Evolutionary conservation across 129 eudicot species (phyloP).

Genomic region (Sambucus nigra): DNA sequence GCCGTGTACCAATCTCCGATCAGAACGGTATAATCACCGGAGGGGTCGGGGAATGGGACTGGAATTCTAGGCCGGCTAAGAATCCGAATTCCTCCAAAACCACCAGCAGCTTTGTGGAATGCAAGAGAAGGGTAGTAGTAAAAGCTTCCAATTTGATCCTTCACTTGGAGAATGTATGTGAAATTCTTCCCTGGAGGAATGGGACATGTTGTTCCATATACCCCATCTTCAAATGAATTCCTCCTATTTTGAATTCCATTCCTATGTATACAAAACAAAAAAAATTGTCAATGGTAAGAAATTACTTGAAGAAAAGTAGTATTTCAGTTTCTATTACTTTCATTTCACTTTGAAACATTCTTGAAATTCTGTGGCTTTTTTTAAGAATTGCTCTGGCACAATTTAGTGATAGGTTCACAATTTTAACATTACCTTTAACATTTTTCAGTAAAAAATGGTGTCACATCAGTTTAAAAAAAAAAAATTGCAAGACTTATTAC

Average conservation of each 20-base stretch:
- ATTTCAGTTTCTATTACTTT: too few species aligned
- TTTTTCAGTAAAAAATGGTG: too few species aligned
- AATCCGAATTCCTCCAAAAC: slow-evolving; percentile 81
- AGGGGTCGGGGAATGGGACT: slow-evolving; percentile 64
- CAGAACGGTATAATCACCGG: slow-evolving; percentile 61
- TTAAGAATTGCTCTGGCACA: too few species aligned
- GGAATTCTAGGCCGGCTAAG: slow-evolving; percentile 83
- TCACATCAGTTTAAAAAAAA: too few species aligned
- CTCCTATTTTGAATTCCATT: slow-evolving; percentile 81
- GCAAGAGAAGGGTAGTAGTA: slow-evolving; percentile 82
- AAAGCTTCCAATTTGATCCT: slow-evolving; percentile 97
- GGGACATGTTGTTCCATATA: slow-evolving; percentile 87
- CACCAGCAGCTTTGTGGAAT: slow-evolving; percentile 94
- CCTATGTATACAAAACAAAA: slow-evolving; percentile 25
- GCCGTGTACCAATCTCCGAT: slow-evolving; percentile 89
- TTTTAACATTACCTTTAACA: too few species aligned
- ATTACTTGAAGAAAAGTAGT: too few species aligned
- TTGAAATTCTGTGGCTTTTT: too few species aligned
- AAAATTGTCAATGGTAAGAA: too few species aligned
- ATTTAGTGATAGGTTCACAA: too few species aligned
- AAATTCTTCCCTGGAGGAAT: slow-evolving; percentile 89
- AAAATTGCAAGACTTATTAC: too few species aligned
- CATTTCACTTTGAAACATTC: not conserved
- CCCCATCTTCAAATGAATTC: slow-evolving; percentile 88
- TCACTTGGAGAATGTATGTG: slow-evolving; percentile 80